Base-by-base conservation (phyloP, 2,329 filamentous ascomycete genomes). In the Xylaria sp. region DNA sequence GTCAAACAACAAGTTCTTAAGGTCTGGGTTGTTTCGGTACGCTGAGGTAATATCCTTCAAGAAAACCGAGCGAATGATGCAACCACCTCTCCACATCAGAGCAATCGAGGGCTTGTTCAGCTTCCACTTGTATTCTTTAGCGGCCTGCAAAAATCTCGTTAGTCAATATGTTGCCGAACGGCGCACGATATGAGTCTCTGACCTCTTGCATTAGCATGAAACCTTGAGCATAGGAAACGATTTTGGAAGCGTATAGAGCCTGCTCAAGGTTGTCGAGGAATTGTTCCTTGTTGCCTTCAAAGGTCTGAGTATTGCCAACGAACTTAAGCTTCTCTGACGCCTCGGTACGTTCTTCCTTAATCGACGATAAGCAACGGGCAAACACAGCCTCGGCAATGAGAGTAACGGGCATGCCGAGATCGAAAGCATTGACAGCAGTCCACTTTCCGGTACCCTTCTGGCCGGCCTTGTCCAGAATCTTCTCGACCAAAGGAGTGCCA, bases 381-480 rank as follows among this genome's bases (percentile, higher is more conserved):
- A 98, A 94, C 78, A 99, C 96, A 76, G 96, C 92, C 89, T 99
- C 96, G 72, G 95, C 96, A 77, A 99, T 99, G 78, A 99, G 87
- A 72, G 96, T 98, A 77, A 99, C 96, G 81, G 96, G 96, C 94
- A 97, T 97, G 80, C 96, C 96, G 72, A 99, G 92, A 83, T 99
- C 96, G 70, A 99, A 91, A 75, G 96, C 94, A 85, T 99, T 99
- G 86, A 99, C 97, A 80, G 96, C 95, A 76, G 96, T 99, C 96
- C 96, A 99, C 89, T 99, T 98, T 86, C 96, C 96, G 77, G 96
- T 98, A 86, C 96, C 96, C 89, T 99, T 99, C 88, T 99, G 96
- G 77, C 96, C 96, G 79, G 96, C 96, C 85, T 95, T 92, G 87
- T 99, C 96, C 74, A 98, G 89, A 78, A 99, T 98, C 91, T 98